Conservation (phyloP, 805 yeast genomes). For the Teunomyces lycoperdinae region DNA sequence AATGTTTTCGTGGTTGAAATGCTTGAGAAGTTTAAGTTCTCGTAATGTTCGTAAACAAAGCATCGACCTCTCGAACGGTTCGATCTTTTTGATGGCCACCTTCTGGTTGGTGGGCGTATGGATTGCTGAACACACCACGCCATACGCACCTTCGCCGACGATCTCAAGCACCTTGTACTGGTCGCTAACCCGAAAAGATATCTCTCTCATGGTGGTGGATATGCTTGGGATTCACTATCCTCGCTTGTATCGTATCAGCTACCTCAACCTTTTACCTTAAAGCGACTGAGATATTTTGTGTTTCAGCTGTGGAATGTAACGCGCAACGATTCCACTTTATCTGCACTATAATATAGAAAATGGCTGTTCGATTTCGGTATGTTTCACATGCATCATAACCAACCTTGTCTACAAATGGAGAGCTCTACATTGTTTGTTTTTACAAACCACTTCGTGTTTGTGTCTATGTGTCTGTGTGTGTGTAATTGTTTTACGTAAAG, state of each 20-base stretch:
- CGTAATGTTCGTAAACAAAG: slow-evolving; percentile 86
- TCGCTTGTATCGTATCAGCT: neutral
- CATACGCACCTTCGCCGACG: slow-evolving; percentile 96
- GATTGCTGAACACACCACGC: slow-evolving; percentile 85
- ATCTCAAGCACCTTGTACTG: slow-evolving; percentile 83
- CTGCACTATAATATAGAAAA: neutral
- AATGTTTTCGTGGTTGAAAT: slow-evolving; percentile 92
- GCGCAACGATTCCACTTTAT: neutral
- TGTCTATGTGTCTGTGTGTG: no score
- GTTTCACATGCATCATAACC: neutral
- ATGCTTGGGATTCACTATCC: neutral
- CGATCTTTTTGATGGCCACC: slow-evolving; percentile 94
- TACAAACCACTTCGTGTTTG: no score
- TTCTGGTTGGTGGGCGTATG: slow-evolving; percentile 82
- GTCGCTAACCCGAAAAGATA: slow-evolving; percentile 78
- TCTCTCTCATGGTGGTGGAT: slow-evolving; percentile 15
- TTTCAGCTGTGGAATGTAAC: slow-evolving; percentile 4
- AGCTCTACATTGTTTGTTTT: neutral
- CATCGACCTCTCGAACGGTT: slow-evolving; percentile 87
- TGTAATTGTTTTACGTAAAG: no score
- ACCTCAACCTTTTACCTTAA: neutral
- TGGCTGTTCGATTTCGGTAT: neutral
- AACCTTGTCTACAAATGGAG: neutral
- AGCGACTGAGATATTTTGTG: slow-evolving; percentile 1
- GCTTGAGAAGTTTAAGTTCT: slow-evolving; percentile 83